Base-by-base conservation (phyloP, 805 yeast species). In the Metschnikowia sp. region DNA sequence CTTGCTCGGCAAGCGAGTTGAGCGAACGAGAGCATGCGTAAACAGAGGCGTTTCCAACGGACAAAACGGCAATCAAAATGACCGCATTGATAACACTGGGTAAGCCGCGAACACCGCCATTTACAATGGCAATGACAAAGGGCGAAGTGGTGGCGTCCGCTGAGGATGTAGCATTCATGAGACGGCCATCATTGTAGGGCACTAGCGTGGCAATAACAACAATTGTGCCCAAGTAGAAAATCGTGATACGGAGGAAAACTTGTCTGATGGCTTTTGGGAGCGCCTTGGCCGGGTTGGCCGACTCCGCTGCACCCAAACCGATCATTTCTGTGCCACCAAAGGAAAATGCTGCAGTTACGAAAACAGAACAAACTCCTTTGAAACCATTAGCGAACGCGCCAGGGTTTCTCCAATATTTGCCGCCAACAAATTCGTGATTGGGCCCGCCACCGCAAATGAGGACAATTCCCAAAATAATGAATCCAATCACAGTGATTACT, bases 401-500 rank as follows among this genome's bases (percentile, higher is more conserved):
- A 0, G 72, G 70, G 29, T 65, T 51, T 44, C 63, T 62, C 72
- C 73, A 70, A 56, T 69, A 58, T 45, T 60, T 60, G 31, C 62
- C 71, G 7, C 76, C 76, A 32, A 70, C 66, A 52, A 56, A 69
- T 10, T 74, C 75, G 34, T 64, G 60, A 37, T 64, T 60, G 10
- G 60, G 60, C 15, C 66, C 66, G 75, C 54, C 86, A 51, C 86
- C 83, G 39, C 76, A 68, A 10, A 72, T 73, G 32, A 78, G 64
- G 39, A 81, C 72, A 36, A 83, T 74, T 33, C 81, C 80, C 51
- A 80, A 65, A 45, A 82, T 73, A 59, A 78, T 75, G 59, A 79
- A 81, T 6, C 84, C 86, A n/a, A 70, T 51, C 47, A 82, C 73
- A 63, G 84, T 81, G 36, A 82, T 64, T 26, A 85, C 78, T 63